Evolutionary conservation across 2,329 filamentous ascomycete species (phyloP), one percentile per base, ranked within the genome.

Genomic region (Ilyonectria robusta): DNA sequence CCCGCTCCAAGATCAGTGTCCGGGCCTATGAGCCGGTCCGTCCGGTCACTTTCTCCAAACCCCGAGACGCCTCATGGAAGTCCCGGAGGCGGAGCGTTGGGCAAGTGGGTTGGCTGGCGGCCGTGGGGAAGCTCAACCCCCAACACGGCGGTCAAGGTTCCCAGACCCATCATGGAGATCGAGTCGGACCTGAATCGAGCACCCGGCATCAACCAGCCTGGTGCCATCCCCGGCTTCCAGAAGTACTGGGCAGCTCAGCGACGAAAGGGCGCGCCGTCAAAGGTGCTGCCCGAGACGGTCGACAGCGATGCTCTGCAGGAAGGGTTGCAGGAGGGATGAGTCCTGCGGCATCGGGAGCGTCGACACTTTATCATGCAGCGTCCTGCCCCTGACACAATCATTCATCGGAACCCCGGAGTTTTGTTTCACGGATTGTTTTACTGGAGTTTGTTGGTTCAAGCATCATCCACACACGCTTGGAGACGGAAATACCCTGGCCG

Each of bases 201-300:
- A 5, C 88, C 92, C 1, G 93, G 93, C 0, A 94, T 96, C 76
- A 96, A 96, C 75, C 93, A 95, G 77, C 86, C 88, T 1, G 93
- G 93, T 0, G 86, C 89, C 0, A 91, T 96, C 48, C 89, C 92
- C 0, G 93, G 93, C 0, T 92, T 95, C 70, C 85, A 89, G 29
- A 84, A 88, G 62, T 89, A 87, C 71, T 84, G 85, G 79, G 81
- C 83, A 2, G 80, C 83, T 1, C 83, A 80, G 75, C 87, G 81
- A 79, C 88, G 79, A 75, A 87, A 81, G 78, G 84, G 79, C 40
- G 82, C 88, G 1, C 86, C 88, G 2, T 84, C 86, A 40, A 86
- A 86, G 66, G 87, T 93, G 11, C 85, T 87, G 17, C 83, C 91
- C 0, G 85, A 88, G 29, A 80, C 79, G 1, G 78, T 93, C 23